Base-by-base conservation (phyloP, 1,284 basidiomycete genomes). In the Cystobasidiaceae sp. region DNA sequence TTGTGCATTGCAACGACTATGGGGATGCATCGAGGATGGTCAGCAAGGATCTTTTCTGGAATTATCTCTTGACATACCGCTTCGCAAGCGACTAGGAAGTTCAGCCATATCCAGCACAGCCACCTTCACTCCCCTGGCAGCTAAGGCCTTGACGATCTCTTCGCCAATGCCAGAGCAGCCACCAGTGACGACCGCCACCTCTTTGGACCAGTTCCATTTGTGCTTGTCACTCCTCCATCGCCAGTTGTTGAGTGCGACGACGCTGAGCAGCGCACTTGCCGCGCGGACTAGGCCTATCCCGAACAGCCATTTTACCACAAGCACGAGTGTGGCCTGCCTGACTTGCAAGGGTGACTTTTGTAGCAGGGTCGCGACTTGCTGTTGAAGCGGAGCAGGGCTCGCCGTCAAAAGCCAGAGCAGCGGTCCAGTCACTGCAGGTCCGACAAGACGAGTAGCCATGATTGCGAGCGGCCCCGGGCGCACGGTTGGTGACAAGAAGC, bases 111-210 rank as follows among this genome's bases (percentile, higher is more conserved):
- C 92, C 13, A 97, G 83, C 11, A 93, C 87, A 11, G 90, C 85
- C 1, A 96, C 91, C 5, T 80, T 85, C n/a, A 90, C 88, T 68
- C 87, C 88, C 45, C 86, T 83, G 49, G 85, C 82, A 1, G 89
- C 87, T 21, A 96, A 81, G 0, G 87, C 89, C 69, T 89, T 86
- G 4, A 90, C 90, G 6, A 96, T 81, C 2, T 89, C 78, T 71
- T 88, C 87, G 23, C 93, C 93, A 27, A 97, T 82, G 3, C 93
- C 94, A 13, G 88, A 90, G 2, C 90, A 81, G 28, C 92, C 92
- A 90, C 68, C 11, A 59, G 55, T 57, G 25, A 57, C 55, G 4
- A 41, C 33, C 4, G 55, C 55, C 25, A 57, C 25, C 27, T 57
- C 55, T 15, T 44, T 44, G 4, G 55, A 21, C 55, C 55, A 57